Percentiles rank a stretch among this genome's conserved stretches.
phyloP scores from a whole-genome alignment of 208 protist genomes.

The Trypanosoma rangeli region DNA sequence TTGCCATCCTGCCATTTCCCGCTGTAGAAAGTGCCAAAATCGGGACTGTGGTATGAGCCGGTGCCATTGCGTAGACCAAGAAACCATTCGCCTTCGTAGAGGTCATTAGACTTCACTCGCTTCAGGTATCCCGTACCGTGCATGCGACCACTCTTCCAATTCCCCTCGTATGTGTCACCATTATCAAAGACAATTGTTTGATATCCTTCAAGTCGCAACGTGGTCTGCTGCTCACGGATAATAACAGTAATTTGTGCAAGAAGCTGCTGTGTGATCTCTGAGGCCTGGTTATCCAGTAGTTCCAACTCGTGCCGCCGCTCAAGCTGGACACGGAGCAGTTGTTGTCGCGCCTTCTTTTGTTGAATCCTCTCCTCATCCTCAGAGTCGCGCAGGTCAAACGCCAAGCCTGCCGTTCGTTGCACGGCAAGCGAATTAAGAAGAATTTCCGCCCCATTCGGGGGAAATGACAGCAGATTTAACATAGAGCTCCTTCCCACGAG shows the following conservation, averaged over 20 bases:
- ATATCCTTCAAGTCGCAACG: constrained; percentile 69
- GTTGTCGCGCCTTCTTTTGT: constrained; percentile 39
- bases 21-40: constrained; percentile 70
- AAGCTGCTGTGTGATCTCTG: constrained; percentile 35
- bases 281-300: constrained; percentile 35
- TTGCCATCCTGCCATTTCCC: constrained; percentile 84
- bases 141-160: constrained; percentile 85
- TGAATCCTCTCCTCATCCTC: constrained; percentile 40
- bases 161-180: constrained; percentile 83
- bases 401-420: constrained; percentile 34
- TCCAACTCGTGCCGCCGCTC: constrained; percentile 51
- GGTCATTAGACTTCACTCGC: constrained; percentile 45
- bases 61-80: constrained; percentile 69
- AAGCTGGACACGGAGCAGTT: constrained; percentile 51
- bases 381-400: constrained; percentile 34
- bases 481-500: background rate
- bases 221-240: constrained; percentile 60
- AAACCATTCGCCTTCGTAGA: constrained; percentile 92
- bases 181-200: constrained; percentile 84
- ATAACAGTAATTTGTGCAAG: constrained; percentile 52
- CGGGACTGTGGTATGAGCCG: constrained; percentile 57
- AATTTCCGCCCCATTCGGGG: constrained; percentile 40
- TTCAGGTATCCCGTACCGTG: constrained; percentile 80
- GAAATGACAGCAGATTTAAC: constrained; percentile 26
- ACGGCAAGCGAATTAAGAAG: constrained; percentile 51